Conservation (phyloP, 2,329 filamentous ascomycete species). For the Emmonsia crescens region DNA sequence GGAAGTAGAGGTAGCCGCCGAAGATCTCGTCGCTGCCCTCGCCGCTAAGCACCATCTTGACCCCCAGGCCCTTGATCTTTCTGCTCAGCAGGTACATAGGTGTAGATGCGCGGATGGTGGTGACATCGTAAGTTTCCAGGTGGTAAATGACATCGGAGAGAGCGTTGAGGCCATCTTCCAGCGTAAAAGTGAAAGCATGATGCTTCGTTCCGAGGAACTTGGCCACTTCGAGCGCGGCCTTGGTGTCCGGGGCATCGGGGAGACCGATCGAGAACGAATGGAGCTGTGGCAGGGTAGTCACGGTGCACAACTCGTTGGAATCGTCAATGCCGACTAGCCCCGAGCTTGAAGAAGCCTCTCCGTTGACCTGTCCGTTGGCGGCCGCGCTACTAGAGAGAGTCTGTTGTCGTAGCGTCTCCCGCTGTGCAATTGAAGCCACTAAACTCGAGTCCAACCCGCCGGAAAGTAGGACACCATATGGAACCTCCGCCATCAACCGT, state of each 20-base stretch:
- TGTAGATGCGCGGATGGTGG: slow-evolving; percentile 93
- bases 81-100: slow-evolving; percentile 96
- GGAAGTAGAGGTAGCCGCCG: slow-evolving; percentile 97
- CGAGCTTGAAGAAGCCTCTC: slow-evolving; percentile 30
- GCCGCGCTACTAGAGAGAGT: slow-evolving; percentile 39
- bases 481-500: slow-evolving; percentile 96
- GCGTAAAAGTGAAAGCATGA: slow-evolving; percentile 95
- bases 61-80: slow-evolving; percentile 98
- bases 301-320: slow-evolving; percentile 74
- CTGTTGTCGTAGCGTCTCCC: slow-evolving; percentile 73
- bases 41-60: slow-evolving; percentile 98
- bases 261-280: slow-evolving; percentile 99
- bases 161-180: slow-evolving; percentile 93
- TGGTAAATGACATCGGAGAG: slow-evolving; percentile 97
- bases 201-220: slow-evolving; percentile 97
- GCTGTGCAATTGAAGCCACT: slow-evolving; percentile 88
- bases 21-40: slow-evolving; percentile 98
- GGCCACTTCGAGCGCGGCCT: slow-evolving; percentile 84
- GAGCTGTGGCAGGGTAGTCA: slow-evolving; percentile 85
- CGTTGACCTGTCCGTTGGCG: slow-evolving; percentile 37
- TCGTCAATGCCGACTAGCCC: slow-evolving; percentile 90
- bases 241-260: slow-evolving; percentile 81
- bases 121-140: slow-evolving; percentile 95
- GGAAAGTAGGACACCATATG: slow-evolving; percentile 90
- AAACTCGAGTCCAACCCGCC: slow-evolving; percentile 93